Base-by-base conservation (phyloP, 2,329 filamentous ascomycete species). In the Fusarium drepaniforme region DNA sequence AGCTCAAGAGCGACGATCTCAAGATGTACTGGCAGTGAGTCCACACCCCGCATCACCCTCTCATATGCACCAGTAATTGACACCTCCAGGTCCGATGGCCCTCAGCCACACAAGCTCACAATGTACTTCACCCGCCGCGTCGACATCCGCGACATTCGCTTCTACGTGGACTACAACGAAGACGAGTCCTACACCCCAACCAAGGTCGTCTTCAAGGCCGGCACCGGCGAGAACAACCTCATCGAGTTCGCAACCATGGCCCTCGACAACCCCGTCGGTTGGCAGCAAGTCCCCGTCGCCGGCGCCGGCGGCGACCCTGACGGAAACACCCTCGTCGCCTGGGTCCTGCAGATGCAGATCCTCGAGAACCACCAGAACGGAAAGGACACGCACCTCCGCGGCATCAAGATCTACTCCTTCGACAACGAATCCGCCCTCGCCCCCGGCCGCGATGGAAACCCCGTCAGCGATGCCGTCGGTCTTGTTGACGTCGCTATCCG, bases 351-450 rank as follows among this genome's bases (percentile, higher is more conserved):
- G 83, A 92, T 98, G 80, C 92, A 94, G 76, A 93, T 99, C 59
- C 90, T 96, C 62, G 97, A 98, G 85, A 99, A 99, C 81, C 97
- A 99, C 82, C 97, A 99, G 84, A 99, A 99, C 82, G 97, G 97
- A 74, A 99, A 99, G 83, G 97, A 99, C 82, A 99, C 97, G n/a
- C 97, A 99, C 86, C 89, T 99, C 28, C 90, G 97, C 18, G 96
- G 95, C 3, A 90, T 99, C 82, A 97, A 98, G 85, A 93, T 98
- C 12, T 99, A 91, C 75, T 90, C 90, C 1, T 84, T 90, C 21
- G 88, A 90, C 71, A 84, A 86, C 33, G 88, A 90, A 70, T 80
- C 81, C 8, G 84, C 86, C 15, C 84, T 83, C 18, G 84, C 82
- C 5, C 82, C 83, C 16, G 84, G 82, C 5, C 80, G 82, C 3